Evolutionary conservation across 2,329 filamentous ascomycete species (phyloP).

Genomic region (Amesomyces nigricolor): DNA sequence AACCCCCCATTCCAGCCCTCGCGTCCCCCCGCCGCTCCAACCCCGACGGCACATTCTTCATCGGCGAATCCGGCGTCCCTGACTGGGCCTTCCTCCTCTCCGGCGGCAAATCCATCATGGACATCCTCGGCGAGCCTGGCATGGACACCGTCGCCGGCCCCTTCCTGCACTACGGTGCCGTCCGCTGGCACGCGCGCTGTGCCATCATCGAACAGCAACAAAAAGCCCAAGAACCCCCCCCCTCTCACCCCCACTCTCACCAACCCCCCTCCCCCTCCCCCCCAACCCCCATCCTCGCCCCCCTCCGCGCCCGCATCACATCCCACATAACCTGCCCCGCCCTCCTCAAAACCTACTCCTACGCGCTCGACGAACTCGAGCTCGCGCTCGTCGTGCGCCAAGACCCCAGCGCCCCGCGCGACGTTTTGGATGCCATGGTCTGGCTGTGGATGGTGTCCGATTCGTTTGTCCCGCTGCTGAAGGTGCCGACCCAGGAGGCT

Average conservation of each 20-base stretch:
- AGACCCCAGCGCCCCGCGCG: constrained; percentile 23
- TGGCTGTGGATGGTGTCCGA: constrained; percentile 36
- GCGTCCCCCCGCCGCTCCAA: constrained; percentile 28
- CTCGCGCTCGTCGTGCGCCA: constrained; percentile 26
- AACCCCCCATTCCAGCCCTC: constrained; percentile 18
- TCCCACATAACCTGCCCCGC: constrained; percentile 7
- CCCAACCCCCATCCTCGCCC: constrained; percentile 17
- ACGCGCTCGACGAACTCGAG: constrained; percentile 33
- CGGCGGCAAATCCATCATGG: constrained; percentile 27
- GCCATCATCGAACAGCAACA: constrained; percentile 1
- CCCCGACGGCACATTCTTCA: constrained; percentile 29
- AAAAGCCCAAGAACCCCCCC: background rate
- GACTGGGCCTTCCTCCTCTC: constrained; percentile 32
- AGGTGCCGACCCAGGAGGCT: constrained; percentile 27
- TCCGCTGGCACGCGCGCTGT: constrained; percentile 23
- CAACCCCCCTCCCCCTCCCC: background rate
- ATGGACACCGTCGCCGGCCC: constrained; percentile 19
- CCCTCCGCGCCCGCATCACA: constrained; percentile 24
- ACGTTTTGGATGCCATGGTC: constrained; percentile 36
- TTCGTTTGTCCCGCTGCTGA: constrained; percentile 34
- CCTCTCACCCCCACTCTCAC: background rate
- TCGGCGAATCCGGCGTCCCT: constrained; percentile 28
- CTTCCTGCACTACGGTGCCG: constrained; percentile 25
- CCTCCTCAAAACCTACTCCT: constrained; percentile 27
- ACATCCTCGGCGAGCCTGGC: constrained; percentile 21